Base-by-base conservation (phyloP, 1,139 yeast genomes). In the Pichia sp. region DNA sequence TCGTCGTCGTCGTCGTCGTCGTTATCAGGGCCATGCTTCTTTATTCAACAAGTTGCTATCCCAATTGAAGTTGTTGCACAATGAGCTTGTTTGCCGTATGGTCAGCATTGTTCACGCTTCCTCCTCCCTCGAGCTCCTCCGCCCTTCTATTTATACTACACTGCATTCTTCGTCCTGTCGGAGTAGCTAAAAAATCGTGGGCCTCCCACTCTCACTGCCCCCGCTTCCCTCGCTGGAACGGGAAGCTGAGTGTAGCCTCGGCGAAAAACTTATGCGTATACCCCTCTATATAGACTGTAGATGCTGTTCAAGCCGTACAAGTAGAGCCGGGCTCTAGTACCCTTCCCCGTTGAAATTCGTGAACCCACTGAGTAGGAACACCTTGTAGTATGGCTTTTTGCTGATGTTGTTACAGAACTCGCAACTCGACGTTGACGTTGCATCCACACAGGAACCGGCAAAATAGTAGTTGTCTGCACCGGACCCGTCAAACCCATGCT, bases 391-490 rank as follows among this genome's bases (percentile, higher is more conserved):
- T 8, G 77, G 75, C 64, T 84, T 85, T 65, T 84, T 84, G 32
- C 82, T 70, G 47, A 85, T 81, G 57, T 77, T 77, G 64, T 86
- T 85, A 52, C 90, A 85, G 77, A 88, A 87, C 63, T 85, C 86
- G 88, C 92, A 86, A 1, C 90, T 88, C 53, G 86, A 80, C 0
- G 93, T 85, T 51, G 86, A 71, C 53, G 92, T 76, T 26, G 92
- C 93, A 66, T 85, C 93, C 55, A 85, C 85, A 69, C 93, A 85
- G 2, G 87, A 81, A 1, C 93, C 93, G 30, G 90, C 87, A 75
- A 85, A 85, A 66, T 82, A 85, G 67, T 82, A 85, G 67, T 86
- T 85, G 63, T 85, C 89, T 7, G 90, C 90, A 46, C 93, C 93
- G 7, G 87, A 81, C 2, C 90, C 83, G 65, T 85, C 90, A 68